Evolutionary conservation across 176 grass and related monocot genomes (phyloP), one percentile per base, ranked within the genome.

Genomic region (Cymbopogon citratus): DNA sequence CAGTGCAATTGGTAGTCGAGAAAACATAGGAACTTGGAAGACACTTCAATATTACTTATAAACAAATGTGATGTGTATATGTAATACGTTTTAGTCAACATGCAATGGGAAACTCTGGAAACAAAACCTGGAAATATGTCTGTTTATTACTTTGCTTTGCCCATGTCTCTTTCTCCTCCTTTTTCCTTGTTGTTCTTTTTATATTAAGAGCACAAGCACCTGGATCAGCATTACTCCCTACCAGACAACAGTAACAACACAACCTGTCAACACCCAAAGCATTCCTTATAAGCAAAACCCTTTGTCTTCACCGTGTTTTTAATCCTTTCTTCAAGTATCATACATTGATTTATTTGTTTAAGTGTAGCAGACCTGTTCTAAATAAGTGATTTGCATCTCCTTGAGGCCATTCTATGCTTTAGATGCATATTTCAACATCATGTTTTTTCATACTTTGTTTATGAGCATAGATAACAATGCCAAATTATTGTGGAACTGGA

Each of bases 381-480:
- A 81, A 72, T 69, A 33, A n/a, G 5, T 48, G 54, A 46, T 68
- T 49, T 75, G 29, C 31, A 40, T 62, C 10, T 79, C 70, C 14
- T 63, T 61, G 7, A 25, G 41, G 51, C 12, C 6, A 27, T 45
- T 48, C 14, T 73, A 23, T 11, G 43, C 48, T 4, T 33, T 78
- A 33, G 35, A 62, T 66, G 67, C n/a, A 18, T 83, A 10, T 57
- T 66, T 51, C 5, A 33, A 35, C 43, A 54, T 24, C 21, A 33
- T 79, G 11, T 59, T 27, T 40, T 84, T 25, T 49, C n/a, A 24
- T 31, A 29, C 62, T 79, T 56, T 6, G 27, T 80, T 74, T 73
- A 51, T 36, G 2, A 75, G n/a, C 23, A 12, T 25, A 75, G 5
- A 29, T 33, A 79, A 9, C 54, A 54, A 29, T 73, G 14, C 9